Evolutionary conservation across 179 eudicot genomes (phyloP).

Genomic region (Silene coronaria): DNA sequence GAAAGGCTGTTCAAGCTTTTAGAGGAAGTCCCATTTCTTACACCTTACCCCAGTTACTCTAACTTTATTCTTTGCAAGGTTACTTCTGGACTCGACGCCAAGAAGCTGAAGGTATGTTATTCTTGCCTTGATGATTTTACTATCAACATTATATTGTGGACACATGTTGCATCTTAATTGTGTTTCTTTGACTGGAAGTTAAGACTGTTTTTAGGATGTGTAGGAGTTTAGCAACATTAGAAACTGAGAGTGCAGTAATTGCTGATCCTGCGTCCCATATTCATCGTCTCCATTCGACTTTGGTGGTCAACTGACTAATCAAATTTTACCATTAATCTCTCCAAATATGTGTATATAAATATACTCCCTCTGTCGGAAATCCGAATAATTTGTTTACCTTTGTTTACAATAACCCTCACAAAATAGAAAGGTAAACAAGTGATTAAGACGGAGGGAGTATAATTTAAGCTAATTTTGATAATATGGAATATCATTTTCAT

Average conservation of each 20-base stretch:
- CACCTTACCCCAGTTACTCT: constrained; percentile 82
- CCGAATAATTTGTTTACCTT: no score
- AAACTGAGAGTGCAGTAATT: background rate
- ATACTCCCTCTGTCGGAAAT: no score
- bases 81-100: constrained; percentile 75
- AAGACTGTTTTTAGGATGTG: background rate
- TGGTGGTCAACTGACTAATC: no score
- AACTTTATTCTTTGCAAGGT: constrained; percentile 92
- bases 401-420: no score
- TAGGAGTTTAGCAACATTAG: background rate
- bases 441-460: no score
- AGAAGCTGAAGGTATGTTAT: constrained; percentile 95
- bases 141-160: background rate
- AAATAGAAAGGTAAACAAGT: no score
- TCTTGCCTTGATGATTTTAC: background rate
- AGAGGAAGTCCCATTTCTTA: constrained; percentile 72
- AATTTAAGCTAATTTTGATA: no score
- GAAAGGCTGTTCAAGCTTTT: constrained; percentile 75
- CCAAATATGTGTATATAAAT: no score
- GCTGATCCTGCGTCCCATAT: background rate
- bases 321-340: no score
- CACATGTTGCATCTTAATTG: background rate
- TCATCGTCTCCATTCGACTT: no score
- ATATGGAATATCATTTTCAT: no score
- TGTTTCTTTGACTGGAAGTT: background rate